Conservation (phyloP, 352 stramenopile genomes). For the Phytophthora lateralis region DNA sequence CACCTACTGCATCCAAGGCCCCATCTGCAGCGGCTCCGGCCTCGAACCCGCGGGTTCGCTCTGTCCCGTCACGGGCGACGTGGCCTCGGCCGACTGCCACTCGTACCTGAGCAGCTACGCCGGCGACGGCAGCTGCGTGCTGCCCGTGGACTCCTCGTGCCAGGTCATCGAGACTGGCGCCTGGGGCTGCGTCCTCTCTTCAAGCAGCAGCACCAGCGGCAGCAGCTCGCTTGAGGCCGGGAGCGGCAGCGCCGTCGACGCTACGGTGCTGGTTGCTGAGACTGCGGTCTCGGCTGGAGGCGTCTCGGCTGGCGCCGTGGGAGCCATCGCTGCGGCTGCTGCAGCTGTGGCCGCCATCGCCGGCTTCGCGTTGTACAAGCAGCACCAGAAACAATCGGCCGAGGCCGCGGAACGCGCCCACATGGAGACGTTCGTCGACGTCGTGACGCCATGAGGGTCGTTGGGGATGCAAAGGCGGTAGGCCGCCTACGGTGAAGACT, state of each 20-base stretch:
- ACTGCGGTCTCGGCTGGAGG: constrained; percentile 4
- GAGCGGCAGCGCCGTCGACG: constrained; percentile 18
- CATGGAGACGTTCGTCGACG: constrained; percentile 29
- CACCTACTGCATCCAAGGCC: constrained; percentile 56
- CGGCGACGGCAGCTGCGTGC: constrained; percentile 50
- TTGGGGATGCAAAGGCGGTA: constrained; percentile 17
- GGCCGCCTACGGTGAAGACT: constrained; percentile 20
- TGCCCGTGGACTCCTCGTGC: constrained; percentile 58
- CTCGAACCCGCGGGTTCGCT: constrained; percentile 29
- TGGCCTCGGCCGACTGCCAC: constrained; percentile 58
- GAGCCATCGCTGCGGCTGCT: constrained; percentile 28
- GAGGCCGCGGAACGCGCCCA: constrained; percentile 9
- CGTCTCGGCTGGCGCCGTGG: constrained; percentile 18
- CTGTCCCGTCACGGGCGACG: constrained; percentile 54
- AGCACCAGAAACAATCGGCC: constrained; percentile 36
- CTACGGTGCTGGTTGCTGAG: constrained; percentile 12
- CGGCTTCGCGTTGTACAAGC: constrained; percentile 41
- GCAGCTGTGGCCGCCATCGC: constrained; percentile 35
- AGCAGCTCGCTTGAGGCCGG: neutral
- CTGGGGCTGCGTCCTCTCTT: constrained; percentile 61
- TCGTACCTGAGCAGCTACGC: constrained; percentile 56
- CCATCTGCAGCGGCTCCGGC: constrained; percentile 48
- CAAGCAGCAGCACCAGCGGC: constrained; percentile 7
- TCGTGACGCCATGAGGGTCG: constrained; percentile 39
- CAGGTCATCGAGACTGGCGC: constrained; percentile 69